Base-by-base conservation (phyloP, 768 basidiomycete genomes). In the Calocybe cyanea region DNA sequence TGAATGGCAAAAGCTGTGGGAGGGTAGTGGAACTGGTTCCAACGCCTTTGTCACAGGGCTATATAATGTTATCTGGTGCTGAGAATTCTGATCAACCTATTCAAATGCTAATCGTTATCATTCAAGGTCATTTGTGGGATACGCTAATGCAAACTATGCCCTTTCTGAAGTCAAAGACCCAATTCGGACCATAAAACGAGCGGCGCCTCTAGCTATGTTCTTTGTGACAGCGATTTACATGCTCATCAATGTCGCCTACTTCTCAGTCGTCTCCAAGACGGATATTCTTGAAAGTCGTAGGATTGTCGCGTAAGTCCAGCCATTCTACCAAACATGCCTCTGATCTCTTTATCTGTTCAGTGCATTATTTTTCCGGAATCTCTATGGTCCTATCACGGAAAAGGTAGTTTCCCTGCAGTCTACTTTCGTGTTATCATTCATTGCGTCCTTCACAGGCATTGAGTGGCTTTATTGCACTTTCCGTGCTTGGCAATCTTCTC, bases 71-170 rank as follows among this genome's bases (percentile, higher is more conserved):
- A 81, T 85, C 18, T 88, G 86, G 85, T 84, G 43, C 7, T 66
- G 45, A 8, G n/a, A n/a, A n/a, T 21, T 24, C 3, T 19, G n/a
- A 18, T 17, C 6, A 24, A 23, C 18, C 5, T 33, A n/a, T 15
- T 15, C 2, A 23, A 20, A 37, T 44, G 13, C 21, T 31, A 7
- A 41, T 25, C 20, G 7, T 14, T 18, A 3, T 17, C 6, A 17
- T 1, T 19, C 0, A n/a, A 86, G 85, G 85, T 81, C 83, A 0
- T 85, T 80, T 56, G 71, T 76, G 38, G 87, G 87, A 0, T 90
- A 87, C 57, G 76, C 79, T 2, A 85, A 83, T 46, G 85, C 84
- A 7, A 87, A 88, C 56, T 87, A 85, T 51, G 82, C 80, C 0
- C 66, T 89, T 4, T 84, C 83, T 3, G 86, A 90, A 56, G 70